These are phyloP conservation scores for Candida railenensis DNA, from an alignment of 805 yeast species.

Conservation along the genomic window DNA sequence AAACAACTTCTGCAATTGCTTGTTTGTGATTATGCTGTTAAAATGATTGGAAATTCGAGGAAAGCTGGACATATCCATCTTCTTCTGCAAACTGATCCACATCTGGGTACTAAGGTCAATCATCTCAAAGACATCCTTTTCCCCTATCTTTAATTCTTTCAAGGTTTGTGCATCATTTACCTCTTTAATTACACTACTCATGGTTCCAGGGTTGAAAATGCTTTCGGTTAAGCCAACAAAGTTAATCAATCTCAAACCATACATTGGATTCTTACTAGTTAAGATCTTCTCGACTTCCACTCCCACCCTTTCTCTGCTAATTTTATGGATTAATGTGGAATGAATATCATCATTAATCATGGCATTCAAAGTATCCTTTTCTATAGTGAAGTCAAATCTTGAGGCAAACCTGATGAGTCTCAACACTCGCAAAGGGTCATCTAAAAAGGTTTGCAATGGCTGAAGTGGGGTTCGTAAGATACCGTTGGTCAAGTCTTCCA, in stretches of 20 bases:
- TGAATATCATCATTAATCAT: slow-evolving; percentile 64
- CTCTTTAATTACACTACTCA: slow-evolving; percentile 14
- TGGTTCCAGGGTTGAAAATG: slow-evolving; percentile 47
- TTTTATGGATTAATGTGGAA: slow-evolving; percentile 62
- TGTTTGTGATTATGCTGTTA: slow-evolving; percentile 4
- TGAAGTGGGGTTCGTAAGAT: slow-evolving; percentile 83
- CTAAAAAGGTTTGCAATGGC: slow-evolving; percentile 82
- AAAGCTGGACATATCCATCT: background rate
- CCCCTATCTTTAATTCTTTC: slow-evolving; percentile 14
- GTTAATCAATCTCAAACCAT: slow-evolving; percentile 62
- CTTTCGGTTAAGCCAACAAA: slow-evolving; percentile 54
- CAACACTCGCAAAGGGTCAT: slow-evolving; percentile 90
- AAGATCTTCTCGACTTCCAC: slow-evolving; percentile 78
- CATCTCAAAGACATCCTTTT: slow-evolving; percentile 13
- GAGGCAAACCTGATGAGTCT: slow-evolving; percentile 85
- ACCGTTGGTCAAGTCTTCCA: slow-evolving; percentile 68
- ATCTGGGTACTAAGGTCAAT: slow-evolving; percentile 18
- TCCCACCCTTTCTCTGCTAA: slow-evolving; percentile 89
- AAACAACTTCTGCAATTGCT: slow-evolving; percentile 24
- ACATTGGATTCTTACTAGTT: slow-evolving; percentile 56
- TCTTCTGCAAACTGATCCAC: background rate
- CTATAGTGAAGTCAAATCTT: slow-evolving; percentile 69
- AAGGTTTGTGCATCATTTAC: slow-evolving; percentile 15
- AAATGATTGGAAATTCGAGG: background rate
- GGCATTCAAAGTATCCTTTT: slow-evolving; percentile 53